These are phyloP conservation scores for Catenaria anguillulae DNA, from an alignment of 371 early-diverging fungal species.

Conservation along the genomic window DNA sequence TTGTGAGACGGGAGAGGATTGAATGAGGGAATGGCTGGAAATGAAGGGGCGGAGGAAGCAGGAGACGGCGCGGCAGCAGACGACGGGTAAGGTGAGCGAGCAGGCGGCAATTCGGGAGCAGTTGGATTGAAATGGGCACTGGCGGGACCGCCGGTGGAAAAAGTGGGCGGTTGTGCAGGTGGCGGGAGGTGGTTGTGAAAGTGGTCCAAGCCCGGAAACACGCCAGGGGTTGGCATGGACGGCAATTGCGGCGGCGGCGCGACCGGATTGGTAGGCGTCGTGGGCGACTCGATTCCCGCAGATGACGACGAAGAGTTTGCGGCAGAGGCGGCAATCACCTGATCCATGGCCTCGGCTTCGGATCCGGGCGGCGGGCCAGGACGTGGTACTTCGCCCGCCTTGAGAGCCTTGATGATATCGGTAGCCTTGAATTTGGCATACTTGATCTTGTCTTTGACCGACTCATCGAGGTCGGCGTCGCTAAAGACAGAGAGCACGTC, in stretches of 20 bases:
- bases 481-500: constrained; percentile 60
- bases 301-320: background rate
- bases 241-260: too few species aligned
- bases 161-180: too few species aligned
- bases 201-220: too few species aligned
- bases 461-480: background rate
- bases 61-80: background rate
- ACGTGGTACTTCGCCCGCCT: constrained; percentile 64
- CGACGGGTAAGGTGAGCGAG: background rate
- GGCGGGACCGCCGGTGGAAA: too few species aligned
- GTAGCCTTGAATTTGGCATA: constrained; percentile 92
- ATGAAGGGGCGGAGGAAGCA: background rate
- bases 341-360: background rate
- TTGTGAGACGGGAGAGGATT: background rate
- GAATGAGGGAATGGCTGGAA: background rate
- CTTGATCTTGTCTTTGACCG: constrained; percentile 72
- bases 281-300: too few species aligned
- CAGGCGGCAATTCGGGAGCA: background rate
- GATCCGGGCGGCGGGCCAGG: constrained; percentile 42
- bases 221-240: too few species aligned
- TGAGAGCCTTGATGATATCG: constrained; percentile 76
- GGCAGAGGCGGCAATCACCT: background rate
- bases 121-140: too few species aligned
- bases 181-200: too few species aligned
- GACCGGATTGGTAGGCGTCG: too few species aligned